These are phyloP conservation scores for Iris macrosiphon DNA, from an alignment of 106 monocot genomes.

Conservation along the genomic window DNA sequence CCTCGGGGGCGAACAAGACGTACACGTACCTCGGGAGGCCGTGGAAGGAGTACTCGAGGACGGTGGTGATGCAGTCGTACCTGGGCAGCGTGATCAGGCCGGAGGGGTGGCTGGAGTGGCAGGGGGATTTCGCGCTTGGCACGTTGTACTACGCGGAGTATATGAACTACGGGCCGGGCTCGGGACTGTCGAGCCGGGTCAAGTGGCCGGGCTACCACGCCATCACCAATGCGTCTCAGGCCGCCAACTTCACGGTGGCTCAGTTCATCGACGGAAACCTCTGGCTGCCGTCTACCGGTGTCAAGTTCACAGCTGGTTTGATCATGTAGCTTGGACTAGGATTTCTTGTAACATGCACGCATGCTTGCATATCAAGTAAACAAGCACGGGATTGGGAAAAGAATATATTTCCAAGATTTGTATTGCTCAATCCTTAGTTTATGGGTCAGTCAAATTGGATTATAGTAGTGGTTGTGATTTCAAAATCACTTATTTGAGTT, in stretches of 20 bases:
- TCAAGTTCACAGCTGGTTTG: conserved; percentile 53
- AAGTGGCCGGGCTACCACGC: conserved; percentile 67
- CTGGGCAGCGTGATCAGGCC: conserved; percentile 28
- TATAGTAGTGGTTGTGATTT: too few relatives aligned
- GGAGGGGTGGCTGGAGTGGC: conserved; percentile 64
- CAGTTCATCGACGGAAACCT: conserved; percentile 65
- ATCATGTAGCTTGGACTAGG: too few relatives aligned
- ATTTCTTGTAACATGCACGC: too few relatives aligned
- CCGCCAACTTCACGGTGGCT: conserved; percentile 42
- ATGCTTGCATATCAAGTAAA: too few relatives aligned
- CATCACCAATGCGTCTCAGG: conserved; percentile 14
- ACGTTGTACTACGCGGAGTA: conserved; percentile 78
- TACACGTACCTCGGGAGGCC: conserved; percentile 66
- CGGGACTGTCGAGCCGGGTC: conserved; percentile 28
- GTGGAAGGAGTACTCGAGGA: conserved; percentile 74
- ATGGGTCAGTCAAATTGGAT: too few relatives aligned
- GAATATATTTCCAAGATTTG: too few relatives aligned
- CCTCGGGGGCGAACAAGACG: background rate
- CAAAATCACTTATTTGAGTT: too few relatives aligned
- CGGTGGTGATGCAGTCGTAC: conserved; percentile 66
- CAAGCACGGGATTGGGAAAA: too few relatives aligned
- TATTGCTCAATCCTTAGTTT: too few relatives aligned
- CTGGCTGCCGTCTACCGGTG: conserved; percentile 63
- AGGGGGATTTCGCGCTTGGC: conserved; percentile 44
- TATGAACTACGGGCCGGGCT: conserved; percentile 62